Evolutionary conservation across 2,329 filamentous ascomycete species (phyloP).

Genomic region (Hyphodiscus sp.): DNA sequence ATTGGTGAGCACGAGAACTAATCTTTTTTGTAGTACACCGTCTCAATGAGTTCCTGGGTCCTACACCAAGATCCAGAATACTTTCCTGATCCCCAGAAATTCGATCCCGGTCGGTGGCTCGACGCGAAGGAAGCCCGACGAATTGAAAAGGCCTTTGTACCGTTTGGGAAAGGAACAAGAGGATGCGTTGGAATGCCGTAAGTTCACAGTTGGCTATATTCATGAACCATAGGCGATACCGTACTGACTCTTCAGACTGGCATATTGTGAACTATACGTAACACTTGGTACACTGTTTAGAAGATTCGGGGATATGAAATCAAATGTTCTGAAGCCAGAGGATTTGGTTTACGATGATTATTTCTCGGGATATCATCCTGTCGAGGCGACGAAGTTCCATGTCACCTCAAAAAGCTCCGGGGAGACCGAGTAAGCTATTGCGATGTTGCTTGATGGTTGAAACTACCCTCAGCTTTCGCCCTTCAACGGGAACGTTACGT

Average conservation of each 20-base stretch:
- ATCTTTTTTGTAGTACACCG: neutral
- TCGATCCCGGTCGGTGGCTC: slow-evolving; percentile 32
- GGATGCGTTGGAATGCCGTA: slow-evolving; percentile 1
- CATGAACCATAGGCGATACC: neutral
- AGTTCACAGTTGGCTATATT: neutral
- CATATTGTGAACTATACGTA: slow-evolving; percentile 12
- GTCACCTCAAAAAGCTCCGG: neutral
- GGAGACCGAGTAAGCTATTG: too few relatives aligned
- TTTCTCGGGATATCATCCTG: slow-evolving; percentile 6
- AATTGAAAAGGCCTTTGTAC: neutral
- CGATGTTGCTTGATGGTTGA: too few relatives aligned
- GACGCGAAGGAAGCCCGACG: neutral
- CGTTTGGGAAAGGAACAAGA: neutral
- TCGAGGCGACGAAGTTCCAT: slow-evolving; percentile 1
- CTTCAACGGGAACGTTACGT: too few relatives aligned
- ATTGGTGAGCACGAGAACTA: neutral
- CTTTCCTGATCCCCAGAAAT: slow-evolving; percentile 30
- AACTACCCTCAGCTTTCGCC: too few relatives aligned
- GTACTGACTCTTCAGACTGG: slow-evolving; percentile 5
- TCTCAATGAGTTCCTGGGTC: slow-evolving; percentile 28
- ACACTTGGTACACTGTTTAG: slow-evolving; percentile 7
- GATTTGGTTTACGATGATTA: slow-evolving; percentile 9
- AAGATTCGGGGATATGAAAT: slow-evolving; percentile 11
- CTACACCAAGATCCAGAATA: slow-evolving; percentile 29
- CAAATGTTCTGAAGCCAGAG: neutral